These are phyloP conservation scores for Hypomontagnella monticulosa DNA, from an alignment of 495 filamentous ascomycete genomes.

Conservation along the genomic window DNA sequence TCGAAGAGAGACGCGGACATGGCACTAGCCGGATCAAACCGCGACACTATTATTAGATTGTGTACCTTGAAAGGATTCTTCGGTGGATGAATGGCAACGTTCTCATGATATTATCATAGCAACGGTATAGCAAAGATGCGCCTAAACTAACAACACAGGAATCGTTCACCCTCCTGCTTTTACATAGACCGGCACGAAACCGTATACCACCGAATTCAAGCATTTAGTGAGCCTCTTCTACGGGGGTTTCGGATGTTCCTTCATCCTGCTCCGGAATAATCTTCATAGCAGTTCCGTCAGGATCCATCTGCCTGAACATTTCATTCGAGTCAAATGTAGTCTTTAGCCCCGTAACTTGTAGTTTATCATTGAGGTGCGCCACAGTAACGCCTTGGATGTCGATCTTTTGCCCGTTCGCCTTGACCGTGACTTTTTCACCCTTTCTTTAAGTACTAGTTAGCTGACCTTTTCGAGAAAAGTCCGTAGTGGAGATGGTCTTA, in stretches of 20 bases:
- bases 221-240: too few species aligned
- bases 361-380: neutral
- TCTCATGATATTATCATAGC: too few species aligned
- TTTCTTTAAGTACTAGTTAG: neutral
- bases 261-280: neutral
- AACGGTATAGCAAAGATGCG: too few species aligned
- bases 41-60: too few species aligned
- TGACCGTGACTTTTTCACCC: slow-evolving; percentile 1
- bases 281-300: neutral
- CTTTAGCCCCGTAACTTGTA: neutral
- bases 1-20: too few species aligned
- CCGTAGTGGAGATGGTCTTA: neutral
- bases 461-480: neutral
- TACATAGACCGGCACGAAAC: too few species aligned
- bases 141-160: too few species aligned
- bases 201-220: too few species aligned
- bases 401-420: slow-evolving; percentile 1
- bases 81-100: too few species aligned
- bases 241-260: neutral
- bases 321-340: slow-evolving; percentile 8
- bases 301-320: slow-evolving; percentile 7
- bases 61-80: too few species aligned
- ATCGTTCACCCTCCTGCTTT: too few species aligned
- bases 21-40: too few species aligned
- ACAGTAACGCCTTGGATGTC: neutral